Conservation (phyloP, 345 rosid species). For the Salix purpurea region DNA sequence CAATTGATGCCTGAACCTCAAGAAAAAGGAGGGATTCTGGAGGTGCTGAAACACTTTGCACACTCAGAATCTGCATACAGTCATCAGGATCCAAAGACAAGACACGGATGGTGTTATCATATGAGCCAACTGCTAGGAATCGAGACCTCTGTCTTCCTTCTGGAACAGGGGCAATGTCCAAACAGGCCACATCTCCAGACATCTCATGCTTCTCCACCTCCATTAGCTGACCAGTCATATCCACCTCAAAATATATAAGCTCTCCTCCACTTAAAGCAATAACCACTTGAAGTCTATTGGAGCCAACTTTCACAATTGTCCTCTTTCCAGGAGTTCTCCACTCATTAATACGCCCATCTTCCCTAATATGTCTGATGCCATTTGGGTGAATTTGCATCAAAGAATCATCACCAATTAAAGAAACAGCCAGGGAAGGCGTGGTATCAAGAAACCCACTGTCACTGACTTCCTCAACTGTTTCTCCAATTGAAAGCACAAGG, state of each 20-base stretch:
- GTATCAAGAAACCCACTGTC: slow-evolving; percentile 98
- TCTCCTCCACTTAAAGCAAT: slow-evolving; percentile 98
- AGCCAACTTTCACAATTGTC: slow-evolving; percentile 94
- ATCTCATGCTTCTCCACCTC: slow-evolving; percentile 98
- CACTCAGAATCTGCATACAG: slow-evolving; percentile 91
- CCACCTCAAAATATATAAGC: slow-evolving; percentile 95
- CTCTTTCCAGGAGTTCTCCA: slow-evolving; percentile 99
- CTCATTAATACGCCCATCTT: slow-evolving; percentile 94
- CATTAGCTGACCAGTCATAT: slow-evolving; percentile 91
- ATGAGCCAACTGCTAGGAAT: slow-evolving; percentile 95
- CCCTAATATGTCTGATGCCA: slow-evolving; percentile 94
- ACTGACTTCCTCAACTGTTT: slow-evolving; percentile 95
- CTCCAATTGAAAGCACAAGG: slow-evolving; percentile 95
- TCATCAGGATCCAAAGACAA: slow-evolving; percentile 97
- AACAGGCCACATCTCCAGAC: slow-evolving; percentile 98
- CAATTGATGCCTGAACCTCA: slow-evolving; percentile 91
- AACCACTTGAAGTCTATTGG: slow-evolving; percentile 89
- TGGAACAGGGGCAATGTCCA: slow-evolving; percentile 98
- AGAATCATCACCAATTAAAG: slow-evolving; percentile 93
- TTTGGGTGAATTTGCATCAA: slow-evolving; percentile 99
- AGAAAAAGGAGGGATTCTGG: slow-evolving; percentile 97
- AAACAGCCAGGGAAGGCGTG: slow-evolving; percentile 86
- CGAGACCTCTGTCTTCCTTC: slow-evolving; percentile 99
- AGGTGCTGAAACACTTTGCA: slow-evolving; percentile 94
- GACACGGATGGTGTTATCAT: slow-evolving; percentile 85